Evolutionary conservation across 768 basidiomycete genomes (phyloP), one percentile per base, ranked within the genome.

Genomic region (Leccinellum rugosiceps): DNA sequence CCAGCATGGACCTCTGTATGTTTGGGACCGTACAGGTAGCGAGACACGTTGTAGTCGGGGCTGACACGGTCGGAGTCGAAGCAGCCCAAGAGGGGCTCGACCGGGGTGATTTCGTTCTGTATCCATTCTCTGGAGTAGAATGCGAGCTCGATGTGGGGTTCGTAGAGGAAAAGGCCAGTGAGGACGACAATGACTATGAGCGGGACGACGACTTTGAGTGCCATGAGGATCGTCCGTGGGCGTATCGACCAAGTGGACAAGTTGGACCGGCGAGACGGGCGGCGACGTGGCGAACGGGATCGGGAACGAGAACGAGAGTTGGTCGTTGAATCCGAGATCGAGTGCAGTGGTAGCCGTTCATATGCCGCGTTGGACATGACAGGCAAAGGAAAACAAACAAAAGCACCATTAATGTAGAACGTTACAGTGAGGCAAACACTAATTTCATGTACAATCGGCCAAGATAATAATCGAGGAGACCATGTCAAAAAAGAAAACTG

Each of bases 91-190:
- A 93, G 78, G 0, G 86, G 85, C 5, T 75, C 73, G 6, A 90
- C 69, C 10, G 80, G 72, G n/a, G 83, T 77, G n/a, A 96, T 82
- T 63, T 94, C 88, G 43, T 76, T 70, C 41, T 80, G 75, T 48
- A 94, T 78, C 92, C 94, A 97, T 41, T 76, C 76, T 26, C 88
- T 82, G 31, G 80, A 78, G 74, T 92, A 94, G 65, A 93, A 83
- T 25, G 87, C 77, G 43, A 95, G 74, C 73, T 97, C 94, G 65
- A 97, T 74, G 72, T 97, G 93, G 3, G 91, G 83, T 72, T 96
- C 89, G 72, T 88, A 90, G 46, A 85, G 65, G 65, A 82, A 79
- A 50, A 85, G 72, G 0, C 76, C 77, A n/a, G 80, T 63, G 26
- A 84, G 58, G 26, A 85, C 54, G 58, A 78, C 59, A 44, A 82